phyloP scores from a whole-genome alignment of 129 eudicot species.

The Flaveria ramosissima region DNA sequence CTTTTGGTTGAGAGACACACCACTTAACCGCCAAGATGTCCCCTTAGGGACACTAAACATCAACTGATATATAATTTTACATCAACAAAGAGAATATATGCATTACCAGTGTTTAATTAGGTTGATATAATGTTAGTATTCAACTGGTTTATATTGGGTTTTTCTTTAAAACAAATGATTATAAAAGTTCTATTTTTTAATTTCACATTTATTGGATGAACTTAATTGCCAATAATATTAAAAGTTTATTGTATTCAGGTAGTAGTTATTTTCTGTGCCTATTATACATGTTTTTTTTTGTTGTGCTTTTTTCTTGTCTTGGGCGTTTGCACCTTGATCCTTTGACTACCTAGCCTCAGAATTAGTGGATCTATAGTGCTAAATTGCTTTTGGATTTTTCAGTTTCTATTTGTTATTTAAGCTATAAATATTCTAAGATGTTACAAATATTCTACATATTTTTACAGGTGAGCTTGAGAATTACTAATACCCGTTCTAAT shows the following conservation, averaged over 20 bases:
- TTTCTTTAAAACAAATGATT: background rate
- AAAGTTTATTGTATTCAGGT: too few species aligned
- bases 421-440: background rate
- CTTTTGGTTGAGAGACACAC: too few species aligned
- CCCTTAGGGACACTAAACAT: background rate
- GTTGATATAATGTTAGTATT: background rate
- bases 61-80: background rate
- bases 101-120: background rate
- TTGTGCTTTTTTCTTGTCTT: too few species aligned
- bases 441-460: background rate
- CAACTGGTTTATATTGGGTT: background rate
- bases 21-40: too few species aligned
- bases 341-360: background rate
- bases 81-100: background rate
- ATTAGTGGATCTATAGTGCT: background rate
- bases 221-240: too few species aligned
- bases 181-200: too few species aligned
- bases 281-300: too few species aligned
- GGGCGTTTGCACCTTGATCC: too few species aligned
- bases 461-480: too few species aligned
- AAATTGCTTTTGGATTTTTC: background rate
- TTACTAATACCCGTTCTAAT: background rate
- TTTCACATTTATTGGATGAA: too few species aligned
- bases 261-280: too few species aligned
- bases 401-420: slow-evolving; percentile 1